Evolutionary conservation across 1,284 basidiomycete genomes (phyloP).

Genomic region (Naganishia sp.): DNA sequence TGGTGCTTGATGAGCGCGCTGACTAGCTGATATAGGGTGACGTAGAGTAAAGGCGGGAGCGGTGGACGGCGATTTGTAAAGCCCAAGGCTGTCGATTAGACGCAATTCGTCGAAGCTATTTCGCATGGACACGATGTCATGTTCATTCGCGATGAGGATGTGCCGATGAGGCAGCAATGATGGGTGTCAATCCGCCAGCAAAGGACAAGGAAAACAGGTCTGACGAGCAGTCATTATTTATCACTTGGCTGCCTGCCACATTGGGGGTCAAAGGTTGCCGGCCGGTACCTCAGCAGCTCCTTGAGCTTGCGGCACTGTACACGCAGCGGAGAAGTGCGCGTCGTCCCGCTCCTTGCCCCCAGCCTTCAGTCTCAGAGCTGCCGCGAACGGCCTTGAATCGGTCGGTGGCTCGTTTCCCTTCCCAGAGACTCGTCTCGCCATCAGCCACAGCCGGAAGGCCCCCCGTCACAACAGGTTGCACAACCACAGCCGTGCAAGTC

Average conservation of each 20-base stretch:
- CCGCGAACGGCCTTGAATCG: no score
- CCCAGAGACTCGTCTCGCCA: no score
- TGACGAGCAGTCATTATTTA: neutral
- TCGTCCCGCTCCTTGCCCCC: no score
- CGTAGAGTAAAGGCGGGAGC: neutral
- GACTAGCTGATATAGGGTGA: no score
- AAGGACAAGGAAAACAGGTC: constrained; percentile 1
- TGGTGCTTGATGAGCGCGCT: no score
- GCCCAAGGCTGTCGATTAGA: neutral
- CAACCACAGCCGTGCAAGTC: no score
- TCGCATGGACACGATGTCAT: neutral
- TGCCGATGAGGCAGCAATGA: neutral
- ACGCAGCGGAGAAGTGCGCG: no score
- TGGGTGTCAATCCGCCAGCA: neutral
- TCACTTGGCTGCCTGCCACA: neutral
- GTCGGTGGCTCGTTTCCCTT: no score
- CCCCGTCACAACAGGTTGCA: no score
- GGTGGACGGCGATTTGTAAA: neutral
- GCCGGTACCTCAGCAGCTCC: neutral
- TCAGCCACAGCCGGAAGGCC: no score
- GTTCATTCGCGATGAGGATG: neutral
- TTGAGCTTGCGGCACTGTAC: no score
- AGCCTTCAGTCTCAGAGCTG: no score
- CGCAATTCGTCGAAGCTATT: neutral
- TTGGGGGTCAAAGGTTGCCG: neutral